phyloP scores from a whole-genome alignment of 176 grass and related monocot genomes.

The Musa beccarii region DNA sequence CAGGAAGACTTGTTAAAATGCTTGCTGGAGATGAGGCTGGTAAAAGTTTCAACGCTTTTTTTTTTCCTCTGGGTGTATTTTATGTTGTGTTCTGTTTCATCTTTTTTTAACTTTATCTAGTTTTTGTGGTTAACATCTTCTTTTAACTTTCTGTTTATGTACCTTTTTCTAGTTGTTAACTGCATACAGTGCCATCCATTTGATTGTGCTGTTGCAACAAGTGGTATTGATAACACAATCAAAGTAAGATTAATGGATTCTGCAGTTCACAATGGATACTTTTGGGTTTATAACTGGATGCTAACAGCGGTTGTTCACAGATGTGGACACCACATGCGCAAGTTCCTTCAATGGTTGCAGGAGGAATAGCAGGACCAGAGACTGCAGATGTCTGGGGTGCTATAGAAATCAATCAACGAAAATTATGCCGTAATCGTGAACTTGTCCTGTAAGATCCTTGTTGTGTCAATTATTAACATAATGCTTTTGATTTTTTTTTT shows the following conservation, averaged over 20 bases:
- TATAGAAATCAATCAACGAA: constrained; percentile 79
- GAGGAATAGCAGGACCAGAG: constrained; percentile 48
- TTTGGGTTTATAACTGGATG: background rate
- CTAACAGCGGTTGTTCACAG: constrained; percentile 26
- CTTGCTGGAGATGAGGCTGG: constrained; percentile 82
- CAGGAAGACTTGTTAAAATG: constrained; percentile 95
- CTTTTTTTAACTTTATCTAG: constrained; percentile 1
- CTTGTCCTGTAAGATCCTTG: constrained; percentile 48
- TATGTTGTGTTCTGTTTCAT: background rate
- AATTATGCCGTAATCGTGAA: constrained; percentile 65
- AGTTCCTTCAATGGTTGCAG: constrained; percentile 50
- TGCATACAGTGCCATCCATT: constrained; percentile 96
- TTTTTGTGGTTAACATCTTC: background rate
- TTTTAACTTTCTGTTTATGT: background rate
- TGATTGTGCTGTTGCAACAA: constrained; percentile 86
- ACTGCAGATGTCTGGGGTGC: constrained; percentile 54
- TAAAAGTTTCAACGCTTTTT: constrained; percentile 22
- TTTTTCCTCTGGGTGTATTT: background rate
- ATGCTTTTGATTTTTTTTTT: background rate
- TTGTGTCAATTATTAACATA: background rate
- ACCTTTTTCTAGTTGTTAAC: constrained; percentile 66
- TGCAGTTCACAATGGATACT: background rate
- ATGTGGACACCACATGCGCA: constrained; percentile 81
- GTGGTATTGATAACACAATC: constrained; percentile 85
- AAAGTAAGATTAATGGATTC: constrained; percentile 47